Evolutionary conservation across 495 filamentous ascomycete genomes (phyloP), one percentile per base, ranked within the genome.

Genomic region (Penicillium canariense): DNA sequence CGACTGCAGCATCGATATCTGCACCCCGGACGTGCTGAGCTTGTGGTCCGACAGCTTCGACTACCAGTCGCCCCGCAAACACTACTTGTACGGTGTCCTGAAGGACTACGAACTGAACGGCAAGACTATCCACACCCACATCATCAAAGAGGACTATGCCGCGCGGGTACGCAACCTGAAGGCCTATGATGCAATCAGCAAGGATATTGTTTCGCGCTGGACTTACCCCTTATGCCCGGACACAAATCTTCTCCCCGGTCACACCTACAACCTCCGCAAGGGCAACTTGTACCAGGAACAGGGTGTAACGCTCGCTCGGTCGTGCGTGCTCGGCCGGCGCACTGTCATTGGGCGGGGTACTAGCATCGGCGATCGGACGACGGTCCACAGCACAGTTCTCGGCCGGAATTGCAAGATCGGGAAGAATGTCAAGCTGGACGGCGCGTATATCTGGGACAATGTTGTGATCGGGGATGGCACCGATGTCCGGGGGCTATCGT

Each of bases 21-120:
- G 95, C 70, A 96, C 95, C 0, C 91, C 92, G 0, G 94, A 97
- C 61, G 90, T 96, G 17, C 78, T 97, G 39, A 91, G 91, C 26
- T 73, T 96, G 53, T 99, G 94, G 90, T 91, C 90, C 6, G 94
- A 99, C 66, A 95, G 90, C 66, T 99, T 99, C 68, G 94, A 99
- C 71, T 97, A 94, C 72, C 87, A 96, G 63, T 77, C 88, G 4
- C 88, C 94, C 7, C 83, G 94, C 50, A 86, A 85, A 58, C 90
- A 96, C 62, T 97, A 96, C 61, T 68, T 99, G 23, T 86, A 89
- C 58, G 90, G 91, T 54, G 90, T 97, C 14, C 77, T 99, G 20
- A 97, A 96, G 70, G 94, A 99, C 63, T 95, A 88, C 69, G 94
- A 99, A 68, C 79, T 97, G 42, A 96, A 97, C 70, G 91, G 90